phyloP scores from a whole-genome alignment of 768 basidiomycete species.

The Trametes cubensis region DNA sequence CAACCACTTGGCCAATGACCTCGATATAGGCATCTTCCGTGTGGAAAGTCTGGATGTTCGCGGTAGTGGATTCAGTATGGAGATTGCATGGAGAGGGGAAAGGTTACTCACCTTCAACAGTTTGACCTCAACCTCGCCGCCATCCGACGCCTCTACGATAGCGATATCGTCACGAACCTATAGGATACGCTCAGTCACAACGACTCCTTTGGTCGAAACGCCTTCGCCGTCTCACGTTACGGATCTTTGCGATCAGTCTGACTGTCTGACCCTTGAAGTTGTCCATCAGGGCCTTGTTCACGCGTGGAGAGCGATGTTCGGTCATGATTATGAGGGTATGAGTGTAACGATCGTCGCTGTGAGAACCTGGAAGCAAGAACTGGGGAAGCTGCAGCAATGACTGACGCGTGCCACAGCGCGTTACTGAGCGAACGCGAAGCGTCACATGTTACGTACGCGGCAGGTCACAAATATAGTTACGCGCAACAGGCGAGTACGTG shows the following conservation, averaged over 20 bases:
- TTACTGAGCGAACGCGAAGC: no score
- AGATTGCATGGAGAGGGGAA: no score
- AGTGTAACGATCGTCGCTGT: neutral
- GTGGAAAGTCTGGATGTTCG: conserved; percentile 11
- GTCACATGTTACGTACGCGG: no score
- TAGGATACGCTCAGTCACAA: neutral
- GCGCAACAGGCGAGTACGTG: no score
- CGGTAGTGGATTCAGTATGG: neutral
- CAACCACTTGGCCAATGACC: conserved; percentile 27
- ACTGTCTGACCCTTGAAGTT: conserved; percentile 24
- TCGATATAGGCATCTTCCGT: conserved; percentile 21
- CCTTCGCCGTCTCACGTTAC: conserved; percentile 6
- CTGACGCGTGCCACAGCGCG: no score
- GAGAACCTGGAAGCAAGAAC: neutral
- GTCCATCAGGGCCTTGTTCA: conserved; percentile 23
- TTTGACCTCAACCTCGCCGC: conserved; percentile 56
- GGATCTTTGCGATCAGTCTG: conserved; percentile 21
- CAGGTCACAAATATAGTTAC: no score
- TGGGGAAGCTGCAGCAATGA: no score
- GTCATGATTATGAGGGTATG: conserved; percentile 16
- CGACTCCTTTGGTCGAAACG: conserved; percentile 30
- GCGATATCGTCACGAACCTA: conserved; percentile 45
- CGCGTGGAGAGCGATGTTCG: conserved; percentile 24
- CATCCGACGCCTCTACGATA: conserved; percentile 68
- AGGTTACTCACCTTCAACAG: conserved; percentile 41